Evolutionary conservation across 768 basidiomycete species (phyloP), one percentile per base, ranked within the genome.

Genomic region (Candolleomyces eurysporus): DNA sequence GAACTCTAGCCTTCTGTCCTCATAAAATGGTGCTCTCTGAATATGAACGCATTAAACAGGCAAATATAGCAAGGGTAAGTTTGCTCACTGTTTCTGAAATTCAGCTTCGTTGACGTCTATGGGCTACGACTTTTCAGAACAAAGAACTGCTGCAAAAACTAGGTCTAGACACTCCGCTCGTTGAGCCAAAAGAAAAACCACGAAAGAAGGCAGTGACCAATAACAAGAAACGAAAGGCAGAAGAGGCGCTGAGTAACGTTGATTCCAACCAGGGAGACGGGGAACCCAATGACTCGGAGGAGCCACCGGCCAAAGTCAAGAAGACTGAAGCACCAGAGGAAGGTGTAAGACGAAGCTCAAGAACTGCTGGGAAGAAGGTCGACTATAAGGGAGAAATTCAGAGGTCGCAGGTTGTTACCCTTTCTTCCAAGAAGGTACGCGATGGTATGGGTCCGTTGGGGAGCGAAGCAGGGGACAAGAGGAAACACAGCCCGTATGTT

Each of bases 341-440:
- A 6, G 77, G 76, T 10, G 66, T 79, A 58, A 83, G 92, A n/a
- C 78, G 92, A 56, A 93, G 91, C 68, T 75, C 82, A 48, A 81
- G 92, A 54, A 86, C 86, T 63, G 76, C 79, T 4, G 87, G 85
- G 1, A 89, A 85, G 65, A 72, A 67, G 14, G 70, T 85, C 3
- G 78, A 89, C 71, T 88, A 89, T 69, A 79, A 68, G 4, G 74
- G 71, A 22, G 84, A 86, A 63, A 76, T 74, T 30, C 68, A 66
- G 31, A 2, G 74, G 76, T 2, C 66, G 72, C 16, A 46, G 16
- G 31, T 36, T 10, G 26, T 45, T 22, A 31, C 16, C 79, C 80
- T 80, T 19, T 76, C 78, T 13, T 75, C 78, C 62, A 75, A 73
- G n/a, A 76, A 73, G 63, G 61, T 48, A 36, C 59, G 73, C 54